Evolutionary conservation across 2,329 filamentous ascomycete genomes (phyloP), one percentile per base, ranked within the genome.

Genomic region (Hymenoscyphus salicellus): DNA sequence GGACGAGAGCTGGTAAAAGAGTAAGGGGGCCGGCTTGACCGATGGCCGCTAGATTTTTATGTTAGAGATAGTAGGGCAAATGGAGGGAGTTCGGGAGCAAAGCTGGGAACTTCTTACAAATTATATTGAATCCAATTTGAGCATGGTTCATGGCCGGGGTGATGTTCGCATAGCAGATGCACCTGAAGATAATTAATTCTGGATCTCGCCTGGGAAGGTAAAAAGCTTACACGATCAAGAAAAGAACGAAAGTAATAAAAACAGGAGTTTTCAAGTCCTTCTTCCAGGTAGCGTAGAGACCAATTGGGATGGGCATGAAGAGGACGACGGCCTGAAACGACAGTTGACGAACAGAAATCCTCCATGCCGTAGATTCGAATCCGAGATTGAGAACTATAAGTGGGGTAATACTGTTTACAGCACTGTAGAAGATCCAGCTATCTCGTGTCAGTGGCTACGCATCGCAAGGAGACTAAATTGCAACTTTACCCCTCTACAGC

Each of bases 381-480:
- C 81, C 82, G 4, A 84, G 76, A 65, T 83, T 77, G 3, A 83
- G 76, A 2, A 80, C 75, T 58, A 84, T 79, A 63, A 82, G 79
- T 1, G 81, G 81, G 1, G 81, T 81, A 58, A 83, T 74, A 26
- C 79, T 79, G 72, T 83, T 83, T 64, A 84, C 80, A 1, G 82
- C 82, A 62, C 78, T 80, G 73, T 83, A 84, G 71, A 84, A 86
- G 62, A 86, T 83, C 83, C 83, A 86, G 16, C 69, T 72, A 17
- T 28, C 30, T 38, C 43, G 14, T 52, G 57, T 59, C 17, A 65
- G 17, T 60, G 49, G 2, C 36, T 16, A 59, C 3, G 26, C 5
- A 30, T 38, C 2, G 10, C 17, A 23, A 14, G 36, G 23, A 33
- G 17, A 8, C 0, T 20, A 16, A 14, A n/a, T 8, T 23, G 26